Evolutionary conservation across 352 stramenopile genomes (phyloP).

Genomic region (Phytophthora brassicae): DNA sequence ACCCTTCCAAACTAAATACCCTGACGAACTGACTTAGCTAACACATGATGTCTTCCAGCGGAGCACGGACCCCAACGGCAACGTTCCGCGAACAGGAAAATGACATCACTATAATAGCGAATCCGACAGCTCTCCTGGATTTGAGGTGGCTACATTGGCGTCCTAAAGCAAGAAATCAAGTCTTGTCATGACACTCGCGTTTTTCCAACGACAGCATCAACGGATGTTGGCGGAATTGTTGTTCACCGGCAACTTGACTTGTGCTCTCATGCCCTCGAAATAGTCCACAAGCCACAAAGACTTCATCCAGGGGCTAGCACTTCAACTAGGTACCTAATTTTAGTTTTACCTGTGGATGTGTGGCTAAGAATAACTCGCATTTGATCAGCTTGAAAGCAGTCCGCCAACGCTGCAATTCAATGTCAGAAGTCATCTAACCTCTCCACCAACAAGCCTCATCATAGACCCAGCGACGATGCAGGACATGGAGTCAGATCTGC

Average conservation of each 20-base stretch:
- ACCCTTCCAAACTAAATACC: background rate
- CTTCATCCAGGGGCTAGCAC: background rate
- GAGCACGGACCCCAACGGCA: constrained; percentile 22
- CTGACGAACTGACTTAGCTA: too few relatives aligned
- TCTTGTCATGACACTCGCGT: too few relatives aligned
- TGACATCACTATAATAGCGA: constrained; percentile 31
- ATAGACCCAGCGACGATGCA: constrained; percentile 21
- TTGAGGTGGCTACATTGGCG: constrained; percentile 14
- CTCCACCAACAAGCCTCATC: constrained; percentile 17
- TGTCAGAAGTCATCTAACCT: constrained; percentile 40
- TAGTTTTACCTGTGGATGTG: too few relatives aligned
- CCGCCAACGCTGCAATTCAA: background rate
- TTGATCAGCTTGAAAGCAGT: constrained; percentile 3
- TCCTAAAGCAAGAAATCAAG: constrained; percentile 14
- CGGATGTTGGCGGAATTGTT: constrained; percentile 7
- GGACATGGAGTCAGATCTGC: constrained; percentile 38
- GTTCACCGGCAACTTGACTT: too few relatives aligned
- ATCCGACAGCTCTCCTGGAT: constrained; percentile 31
- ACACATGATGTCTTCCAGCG: too few relatives aligned
- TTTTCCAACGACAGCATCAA: background rate
- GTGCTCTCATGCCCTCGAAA: constrained; percentile 18
- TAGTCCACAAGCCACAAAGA: constrained; percentile 24
- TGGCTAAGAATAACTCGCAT: constrained; percentile 22
- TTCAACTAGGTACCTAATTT: constrained; percentile 29
- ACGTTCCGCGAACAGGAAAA: constrained; percentile 25